Base-by-base conservation (phyloP, 768 basidiomycete genomes). In the Strobilomyces dryophilus region DNA sequence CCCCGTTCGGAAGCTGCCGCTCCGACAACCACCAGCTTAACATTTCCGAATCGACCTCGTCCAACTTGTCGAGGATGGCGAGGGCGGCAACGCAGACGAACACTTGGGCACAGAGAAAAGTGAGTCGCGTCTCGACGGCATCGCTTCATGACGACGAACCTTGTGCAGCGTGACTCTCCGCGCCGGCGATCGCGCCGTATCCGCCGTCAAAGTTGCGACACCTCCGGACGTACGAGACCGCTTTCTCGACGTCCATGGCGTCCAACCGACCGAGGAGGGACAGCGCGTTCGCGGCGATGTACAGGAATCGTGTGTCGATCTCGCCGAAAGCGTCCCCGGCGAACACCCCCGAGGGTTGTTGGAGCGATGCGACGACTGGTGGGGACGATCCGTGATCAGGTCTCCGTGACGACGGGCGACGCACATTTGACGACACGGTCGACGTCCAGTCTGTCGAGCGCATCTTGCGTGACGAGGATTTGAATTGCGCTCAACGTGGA, bases 161-260 rank as follows among this genome's bases (percentile, higher is more conserved):
- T 79, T 93, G 91, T 0, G 79, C 90, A 12, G 94, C 82, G 73
- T 99, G 97, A 55, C 89, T 93, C 72, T 99, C 97, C 1, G 90
- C 93, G 0, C 95, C 97, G 15, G 83, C 78, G 15, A 74, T 69
- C 43, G 78, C 84, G 24, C 97, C 95, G 63, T 95, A 99, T 0
- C 93, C 97, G 5, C 95, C 95, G 65, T 99, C 97, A 67, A 93
- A 98, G 68, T 98, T 99, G 64, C 77, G 79, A 71, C 97, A 98
- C 34, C 78, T 74, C 21, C 71, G 67, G 41, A 98, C 80, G 68
- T 95, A 92, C 8, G 70, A 74, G 9, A 89, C 81, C 0, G 89
- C 84, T 62, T 76, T 81, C 27, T 84, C 82, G 47, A 71, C 71
- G 56, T 93, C 83, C 41, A 98, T 73, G 20, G 78, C 76, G 54